These are phyloP conservation scores for Isabelozyma rhagii DNA, from an alignment of 805 yeast genomes.

Conservation along the genomic window DNA sequence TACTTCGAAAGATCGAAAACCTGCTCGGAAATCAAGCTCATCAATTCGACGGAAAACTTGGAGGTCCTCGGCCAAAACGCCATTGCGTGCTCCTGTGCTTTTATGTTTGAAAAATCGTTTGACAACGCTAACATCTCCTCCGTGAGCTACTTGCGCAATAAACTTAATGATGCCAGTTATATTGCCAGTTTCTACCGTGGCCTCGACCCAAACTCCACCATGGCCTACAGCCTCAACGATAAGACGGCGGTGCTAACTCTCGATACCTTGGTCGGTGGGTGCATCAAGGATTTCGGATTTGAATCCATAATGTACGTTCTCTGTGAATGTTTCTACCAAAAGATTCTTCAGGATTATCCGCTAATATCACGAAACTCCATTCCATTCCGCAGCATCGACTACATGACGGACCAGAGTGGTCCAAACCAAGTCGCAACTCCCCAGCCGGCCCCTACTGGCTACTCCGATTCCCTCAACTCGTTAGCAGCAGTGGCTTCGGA, in stretches of 20 bases:
- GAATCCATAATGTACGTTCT: slow-evolving; percentile 63
- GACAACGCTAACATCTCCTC: slow-evolving; percentile 52
- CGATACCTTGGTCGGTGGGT: slow-evolving; percentile 61
- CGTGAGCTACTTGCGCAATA: slow-evolving; percentile 45
- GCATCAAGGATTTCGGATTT: slow-evolving; percentile 78
- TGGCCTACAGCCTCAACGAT: slow-evolving; percentile 39
- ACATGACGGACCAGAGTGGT: neutral
- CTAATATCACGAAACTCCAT: slow-evolving; percentile 43
- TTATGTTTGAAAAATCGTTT: slow-evolving; percentile 63
- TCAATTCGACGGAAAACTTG: slow-evolving; percentile 41
- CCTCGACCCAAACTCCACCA: slow-evolving; percentile 38
- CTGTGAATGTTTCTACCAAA: slow-evolving; percentile 64
- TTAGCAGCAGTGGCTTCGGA: slow-evolving; percentile 36
- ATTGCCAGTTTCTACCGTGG: slow-evolving; percentile 46
- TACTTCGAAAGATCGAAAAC: slow-evolving; percentile 61
- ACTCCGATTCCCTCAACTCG: slow-evolving; percentile 15
- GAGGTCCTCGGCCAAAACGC: slow-evolving; percentile 58
- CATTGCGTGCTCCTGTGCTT: slow-evolving; percentile 53
- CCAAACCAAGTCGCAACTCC: slow-evolving; percentile 8
- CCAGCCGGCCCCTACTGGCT: neutral
- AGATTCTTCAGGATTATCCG: slow-evolving; percentile 63
- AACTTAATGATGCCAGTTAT: slow-evolving; percentile 40
- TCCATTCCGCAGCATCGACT: slow-evolving; percentile 17
- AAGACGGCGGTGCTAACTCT: slow-evolving; percentile 54
- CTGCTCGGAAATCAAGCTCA: slow-evolving; percentile 46